Percentiles rank a stretch among this genome's conserved stretches.
These are phyloP conservation scores for Aspergillus quadricinctus DNA, from an alignment of 2,329 filamentous ascomycete genomes.

Conservation along the genomic window DNA sequence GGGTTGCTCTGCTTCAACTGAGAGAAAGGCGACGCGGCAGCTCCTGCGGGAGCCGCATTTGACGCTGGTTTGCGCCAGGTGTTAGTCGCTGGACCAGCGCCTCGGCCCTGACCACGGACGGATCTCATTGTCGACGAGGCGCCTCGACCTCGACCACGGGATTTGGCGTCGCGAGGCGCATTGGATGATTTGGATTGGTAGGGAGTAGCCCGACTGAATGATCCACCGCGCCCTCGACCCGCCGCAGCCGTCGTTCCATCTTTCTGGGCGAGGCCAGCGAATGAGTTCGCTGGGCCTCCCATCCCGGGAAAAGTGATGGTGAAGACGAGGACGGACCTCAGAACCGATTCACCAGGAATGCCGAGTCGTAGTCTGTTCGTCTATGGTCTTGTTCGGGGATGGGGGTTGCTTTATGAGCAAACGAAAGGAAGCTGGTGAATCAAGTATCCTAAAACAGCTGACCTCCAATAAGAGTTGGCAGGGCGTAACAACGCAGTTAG, in stretches of 20 bases:
- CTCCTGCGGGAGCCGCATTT: slow-evolving; percentile 1
- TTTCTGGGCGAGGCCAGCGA: slow-evolving; percentile 23
- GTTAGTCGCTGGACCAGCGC: slow-evolving; percentile 8
- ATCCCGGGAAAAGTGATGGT: slow-evolving; percentile 26
- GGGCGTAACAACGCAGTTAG: not conserved
- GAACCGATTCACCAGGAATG: slow-evolving; percentile 6
- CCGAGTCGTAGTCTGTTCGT: not conserved
- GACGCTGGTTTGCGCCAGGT: slow-evolving; percentile 17
- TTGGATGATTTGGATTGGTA: slow-evolving; percentile 16
- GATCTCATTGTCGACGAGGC: slow-evolving; percentile 7
- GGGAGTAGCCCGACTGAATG: slow-evolving; percentile 10
- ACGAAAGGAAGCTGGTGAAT: not conserved
- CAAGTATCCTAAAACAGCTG: not conserved
- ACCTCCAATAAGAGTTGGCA: not conserved
- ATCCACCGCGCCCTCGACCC: slow-evolving; percentile 24
- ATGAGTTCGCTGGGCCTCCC: slow-evolving; percentile 28
- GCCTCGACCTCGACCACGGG: slow-evolving; percentile 21
- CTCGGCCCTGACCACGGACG: slow-evolving; percentile 18
- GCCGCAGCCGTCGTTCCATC: slow-evolving; percentile 19
- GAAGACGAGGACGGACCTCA: slow-evolving; percentile 14
- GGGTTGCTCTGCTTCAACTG: slow-evolving; percentile 19
- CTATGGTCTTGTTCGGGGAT: not conserved
- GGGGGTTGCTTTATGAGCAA: not conserved
- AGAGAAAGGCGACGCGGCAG: slow-evolving; percentile 22
- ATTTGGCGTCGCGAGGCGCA: slow-evolving; percentile 12